Conservation (phyloP, 2,329 filamentous ascomycete species). For the Stagonosporopsis chrysanthemi region DNA sequence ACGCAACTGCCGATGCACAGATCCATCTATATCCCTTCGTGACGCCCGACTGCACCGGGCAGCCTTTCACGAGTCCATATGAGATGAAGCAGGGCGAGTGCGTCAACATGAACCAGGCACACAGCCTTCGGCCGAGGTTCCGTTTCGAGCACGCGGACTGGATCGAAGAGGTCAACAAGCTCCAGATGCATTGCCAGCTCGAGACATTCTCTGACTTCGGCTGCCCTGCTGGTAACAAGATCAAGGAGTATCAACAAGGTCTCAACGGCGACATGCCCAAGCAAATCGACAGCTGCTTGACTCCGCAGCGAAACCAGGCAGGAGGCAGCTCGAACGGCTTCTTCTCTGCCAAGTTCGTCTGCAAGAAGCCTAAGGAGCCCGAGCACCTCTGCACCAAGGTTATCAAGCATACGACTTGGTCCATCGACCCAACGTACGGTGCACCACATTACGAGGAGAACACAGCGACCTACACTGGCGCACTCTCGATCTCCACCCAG, state of each 20-base stretch:
- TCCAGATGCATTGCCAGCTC: conserved; percentile 20
- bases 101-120: conserved; percentile 18
- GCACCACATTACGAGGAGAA: conserved; percentile 2
- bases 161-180: conserved; percentile 26
- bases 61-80: conserved; percentile 21
- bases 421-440: conserved; percentile 18
- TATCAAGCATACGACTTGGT: conserved; percentile 23
- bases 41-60: conserved; percentile 25
- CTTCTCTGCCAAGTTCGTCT: conserved; percentile 29
- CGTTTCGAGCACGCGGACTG: conserved; percentile 25
- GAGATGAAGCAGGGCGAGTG: conserved; percentile 34
- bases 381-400: conserved; percentile 5
- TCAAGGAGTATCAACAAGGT: neutral
- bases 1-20: conserved; percentile 4
- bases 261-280: conserved; percentile 2
- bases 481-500: neutral
- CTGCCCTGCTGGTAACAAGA: conserved; percentile 9
- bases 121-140: conserved; percentile 25
- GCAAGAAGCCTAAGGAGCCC: conserved; percentile 1
- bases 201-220: conserved; percentile 19
- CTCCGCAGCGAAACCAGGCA: neutral
- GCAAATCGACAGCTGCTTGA: conserved; percentile 14
- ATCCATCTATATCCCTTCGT: conserved; percentile 25
- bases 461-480: neutral
- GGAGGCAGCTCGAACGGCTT: neutral